A percentile compares a stretch with the other conserved stretches of the same genome.
Evolutionary conservation across 768 basidiomycete species (phyloP).

Genomic region (Pulveroboletus sp.): DNA sequence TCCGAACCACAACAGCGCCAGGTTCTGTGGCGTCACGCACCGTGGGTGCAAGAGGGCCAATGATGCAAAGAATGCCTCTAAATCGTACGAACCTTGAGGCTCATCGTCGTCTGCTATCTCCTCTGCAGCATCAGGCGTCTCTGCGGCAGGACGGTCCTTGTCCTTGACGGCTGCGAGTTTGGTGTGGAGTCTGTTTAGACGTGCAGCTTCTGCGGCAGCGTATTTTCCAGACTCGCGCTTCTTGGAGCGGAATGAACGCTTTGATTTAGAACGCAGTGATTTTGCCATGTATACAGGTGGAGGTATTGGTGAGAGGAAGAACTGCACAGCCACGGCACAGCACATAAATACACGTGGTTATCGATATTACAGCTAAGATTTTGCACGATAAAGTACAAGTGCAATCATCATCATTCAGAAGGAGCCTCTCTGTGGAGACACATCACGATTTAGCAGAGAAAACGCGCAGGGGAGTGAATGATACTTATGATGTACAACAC

Average conservation of each 20-base stretch:
- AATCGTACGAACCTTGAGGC: constrained; percentile 57
- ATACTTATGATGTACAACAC: constrained; percentile 92
- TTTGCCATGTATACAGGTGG: constrained; percentile 62
- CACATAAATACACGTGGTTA: neutral
- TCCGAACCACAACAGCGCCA: constrained; percentile 36
- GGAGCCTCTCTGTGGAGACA: constrained; percentile 70
- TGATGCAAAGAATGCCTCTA: constrained; percentile 32
- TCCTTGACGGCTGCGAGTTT: constrained; percentile 55
- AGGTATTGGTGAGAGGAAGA: neutral
- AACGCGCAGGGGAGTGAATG: constrained; percentile 1
- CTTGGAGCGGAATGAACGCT: constrained; percentile 72
- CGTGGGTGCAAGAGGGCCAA: constrained; percentile 57
- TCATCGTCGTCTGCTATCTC: constrained; percentile 32
- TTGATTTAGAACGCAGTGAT: constrained; percentile 78
- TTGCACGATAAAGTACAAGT: too few relatives aligned
- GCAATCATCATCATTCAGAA: constrained; percentile 36
- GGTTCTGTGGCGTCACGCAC: constrained; percentile 32
- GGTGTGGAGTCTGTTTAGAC: constrained; percentile 65
- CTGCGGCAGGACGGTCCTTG: constrained; percentile 28
- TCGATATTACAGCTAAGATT: constrained; percentile 12
- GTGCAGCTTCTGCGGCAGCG: constrained; percentile 74
- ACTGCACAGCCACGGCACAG: constrained; percentile 8
- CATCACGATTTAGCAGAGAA: constrained; percentile 21
- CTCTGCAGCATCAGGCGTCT: constrained; percentile 28
- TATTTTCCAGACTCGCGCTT: constrained; percentile 76